Evolutionary conservation across 805 yeast species (phyloP).

Genomic region (Saccharomycodes ludwigii): DNA sequence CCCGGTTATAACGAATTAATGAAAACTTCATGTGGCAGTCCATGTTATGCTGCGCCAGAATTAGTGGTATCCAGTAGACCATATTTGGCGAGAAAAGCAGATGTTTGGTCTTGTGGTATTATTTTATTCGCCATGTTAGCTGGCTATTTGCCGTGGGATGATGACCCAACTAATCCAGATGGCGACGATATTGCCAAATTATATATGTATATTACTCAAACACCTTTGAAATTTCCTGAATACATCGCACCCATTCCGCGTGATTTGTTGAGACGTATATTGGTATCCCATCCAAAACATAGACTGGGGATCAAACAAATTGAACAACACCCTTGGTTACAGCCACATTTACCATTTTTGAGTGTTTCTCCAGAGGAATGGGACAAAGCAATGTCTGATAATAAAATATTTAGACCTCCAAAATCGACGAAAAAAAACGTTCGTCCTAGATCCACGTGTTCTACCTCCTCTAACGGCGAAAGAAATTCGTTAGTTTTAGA

Average conservation of each 20-base stretch:
- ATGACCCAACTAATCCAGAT: slow-evolving; percentile 92
- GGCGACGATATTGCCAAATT: slow-evolving; percentile 86
- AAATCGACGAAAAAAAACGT: slow-evolving; percentile 9
- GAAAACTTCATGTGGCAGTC: slow-evolving; percentile 95
- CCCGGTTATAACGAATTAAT: slow-evolving; percentile 52
- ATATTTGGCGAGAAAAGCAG: slow-evolving; percentile 87
- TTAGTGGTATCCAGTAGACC: slow-evolving; percentile 77
- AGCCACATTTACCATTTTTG: slow-evolving; percentile 71
- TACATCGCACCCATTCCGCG: slow-evolving; percentile 83
- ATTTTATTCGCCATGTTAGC: slow-evolving; percentile 94
- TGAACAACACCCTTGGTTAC: slow-evolving; percentile 76
- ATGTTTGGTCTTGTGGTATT: slow-evolving; percentile 95
- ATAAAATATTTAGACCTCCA: slow-evolving; percentile 21
- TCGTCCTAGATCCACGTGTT: slow-evolving; percentile 26
- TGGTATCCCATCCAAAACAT: slow-evolving; percentile 72
- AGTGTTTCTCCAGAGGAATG: slow-evolving; percentile 82
- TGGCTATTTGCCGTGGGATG: slow-evolving; percentile 95
- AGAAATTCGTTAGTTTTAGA: slow-evolving; percentile 25
- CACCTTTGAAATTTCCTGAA: slow-evolving; percentile 92
- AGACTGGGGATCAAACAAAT: slow-evolving; percentile 61
- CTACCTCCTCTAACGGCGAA: slow-evolving; percentile 28
- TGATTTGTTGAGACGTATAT: slow-evolving; percentile 73
- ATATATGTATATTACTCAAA: slow-evolving; percentile 82
- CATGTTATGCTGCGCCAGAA: slow-evolving; percentile 98
- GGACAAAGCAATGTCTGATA: slow-evolving; percentile 41